A percentile compares a stretch with the other conserved stretches of the same genome.
phyloP scores from a whole-genome alignment of 139 green algal genomes.

The Picochlorum sp. region DNA sequence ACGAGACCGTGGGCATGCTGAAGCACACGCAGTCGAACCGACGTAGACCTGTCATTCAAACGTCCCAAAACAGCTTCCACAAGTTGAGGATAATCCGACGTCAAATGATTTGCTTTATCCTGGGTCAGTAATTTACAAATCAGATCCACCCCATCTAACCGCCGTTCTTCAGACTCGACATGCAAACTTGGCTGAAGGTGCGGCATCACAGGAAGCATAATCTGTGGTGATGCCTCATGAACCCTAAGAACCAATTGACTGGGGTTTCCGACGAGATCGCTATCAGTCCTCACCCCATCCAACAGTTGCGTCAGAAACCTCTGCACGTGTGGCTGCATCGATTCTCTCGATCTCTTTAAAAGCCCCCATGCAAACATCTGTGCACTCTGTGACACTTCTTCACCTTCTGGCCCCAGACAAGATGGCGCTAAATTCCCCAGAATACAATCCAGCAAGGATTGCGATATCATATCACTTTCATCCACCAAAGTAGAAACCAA shows the following conservation, averaged over 20 bases:
- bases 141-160: constrained; percentile 41
- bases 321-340: constrained; percentile 42
- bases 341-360: constrained; percentile 36
- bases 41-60: constrained; percentile 16
- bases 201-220: constrained; percentile 63
- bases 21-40: constrained; percentile 37
- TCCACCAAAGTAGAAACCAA: constrained; percentile 45
- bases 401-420: constrained; percentile 17
- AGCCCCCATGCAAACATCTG: constrained; percentile 33
- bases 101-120: constrained; percentile 16
- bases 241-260: constrained; percentile 47
- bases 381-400: background rate
- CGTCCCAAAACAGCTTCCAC: constrained; percentile 30
- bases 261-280: constrained; percentile 30
- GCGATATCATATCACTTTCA: constrained; percentile 50
- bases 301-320: constrained; percentile 39
- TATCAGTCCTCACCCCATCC: constrained; percentile 28
- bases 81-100: constrained; percentile 37
- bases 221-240: constrained; percentile 44
- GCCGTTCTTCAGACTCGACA: constrained; percentile 34
- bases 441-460: constrained; percentile 52
- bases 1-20: constrained; percentile 10
- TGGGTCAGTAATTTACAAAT: constrained; percentile 44
- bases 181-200: constrained; percentile 48
- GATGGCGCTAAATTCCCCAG: constrained; percentile 40